These are phyloP conservation scores for Euptelea pleiosperma DNA, from an alignment of 164 flowering plant genomes.

Conservation along the genomic window DNA sequence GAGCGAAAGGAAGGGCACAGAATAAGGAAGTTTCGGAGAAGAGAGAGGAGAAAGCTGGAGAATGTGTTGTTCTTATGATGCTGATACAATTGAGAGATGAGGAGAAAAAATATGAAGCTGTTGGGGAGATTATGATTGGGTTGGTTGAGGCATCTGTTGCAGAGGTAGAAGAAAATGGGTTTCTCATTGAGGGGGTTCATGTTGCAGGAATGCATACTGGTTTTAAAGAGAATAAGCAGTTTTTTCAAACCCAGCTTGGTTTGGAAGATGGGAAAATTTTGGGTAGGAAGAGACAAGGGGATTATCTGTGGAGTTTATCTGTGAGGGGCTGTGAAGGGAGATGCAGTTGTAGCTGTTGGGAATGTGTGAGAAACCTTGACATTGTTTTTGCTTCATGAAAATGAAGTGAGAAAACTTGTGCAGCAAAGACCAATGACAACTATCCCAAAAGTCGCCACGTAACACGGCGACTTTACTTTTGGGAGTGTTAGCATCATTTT, in stretches of 20 bases:
- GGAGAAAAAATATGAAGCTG: slow-evolving; percentile 9
- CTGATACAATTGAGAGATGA: slow-evolving; percentile 21
- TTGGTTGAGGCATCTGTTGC: slow-evolving; percentile 18
- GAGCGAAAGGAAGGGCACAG: slow-evolving; percentile 1
- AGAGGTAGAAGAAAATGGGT: slow-evolving; percentile 10
- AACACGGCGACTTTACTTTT: too few relatives aligned
- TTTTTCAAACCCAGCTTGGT: neutral
- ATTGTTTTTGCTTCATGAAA: slow-evolving; percentile 2
- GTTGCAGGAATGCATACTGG: slow-evolving; percentile 18
- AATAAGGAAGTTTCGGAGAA: neutral
- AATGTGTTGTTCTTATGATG: slow-evolving; percentile 12
- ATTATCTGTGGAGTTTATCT: slow-evolving; percentile 19
- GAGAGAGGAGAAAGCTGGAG: neutral
- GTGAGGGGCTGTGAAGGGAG: slow-evolving; percentile 3
- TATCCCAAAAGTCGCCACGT: too few relatives aligned
- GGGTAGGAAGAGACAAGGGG: neutral
- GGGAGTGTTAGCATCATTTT: too few relatives aligned
- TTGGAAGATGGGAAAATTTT: neutral
- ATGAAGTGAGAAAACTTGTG: too few relatives aligned
- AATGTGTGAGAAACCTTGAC: slow-evolving; percentile 9
- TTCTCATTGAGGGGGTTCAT: slow-evolving; percentile 19
- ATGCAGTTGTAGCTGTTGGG: slow-evolving; percentile 4
- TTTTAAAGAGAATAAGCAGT: neutral
- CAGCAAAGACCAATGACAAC: too few relatives aligned
- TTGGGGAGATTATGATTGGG: slow-evolving; percentile 25